Evolutionary conservation across 805 yeast genomes (phyloP), one percentile per base, ranked within the genome.

Genomic region (Metschnikowia lachancei): DNA sequence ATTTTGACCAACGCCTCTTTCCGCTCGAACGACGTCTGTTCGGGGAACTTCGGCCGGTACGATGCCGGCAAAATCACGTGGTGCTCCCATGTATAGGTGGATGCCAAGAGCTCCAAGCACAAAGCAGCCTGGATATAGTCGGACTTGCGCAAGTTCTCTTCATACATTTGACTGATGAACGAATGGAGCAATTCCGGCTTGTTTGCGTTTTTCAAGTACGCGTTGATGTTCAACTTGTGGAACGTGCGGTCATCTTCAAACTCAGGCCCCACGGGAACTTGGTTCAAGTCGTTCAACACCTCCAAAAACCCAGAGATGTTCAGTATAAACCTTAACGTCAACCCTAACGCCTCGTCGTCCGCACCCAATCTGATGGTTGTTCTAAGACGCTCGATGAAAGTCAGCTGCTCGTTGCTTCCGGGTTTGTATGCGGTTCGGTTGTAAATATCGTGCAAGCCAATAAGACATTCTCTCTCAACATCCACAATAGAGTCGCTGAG

Each of bases 161-260:
- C 83, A 58, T 78, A 86, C 78, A 89, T 77, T 46, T 82, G 85
- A 65, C 82, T 80, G 52, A 89, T 79, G 61, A 87, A 85, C n/a
- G 86, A 78, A 62, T 85, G 85, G 65, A 88, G 83, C 47, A 85
- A 71, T 62, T 87, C 94, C 0, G 94, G 92, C 56, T 82, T 81
- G 59, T 83, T 81, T 35, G 87, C 89, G 54, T 85, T 81, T 74
- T 84, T 78, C 63, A 89, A 72, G 65, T 80, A 87, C 35, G 89
- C 83, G 51, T 87, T 79, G 57, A 88, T 82, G 57, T 83, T 85
- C 60, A 89, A 73, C 49, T 81, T 80, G 61, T 85, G 86, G 77
- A 86, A 85, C 4, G 90, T 83, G 58, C 96, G 74, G 64, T 89
- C 96, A 62, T 87, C 92, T 57, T 86, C 92, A 64, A 85, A 90